Conservation (phyloP, 441 rosid species). For the Erodium trifolium region DNA sequence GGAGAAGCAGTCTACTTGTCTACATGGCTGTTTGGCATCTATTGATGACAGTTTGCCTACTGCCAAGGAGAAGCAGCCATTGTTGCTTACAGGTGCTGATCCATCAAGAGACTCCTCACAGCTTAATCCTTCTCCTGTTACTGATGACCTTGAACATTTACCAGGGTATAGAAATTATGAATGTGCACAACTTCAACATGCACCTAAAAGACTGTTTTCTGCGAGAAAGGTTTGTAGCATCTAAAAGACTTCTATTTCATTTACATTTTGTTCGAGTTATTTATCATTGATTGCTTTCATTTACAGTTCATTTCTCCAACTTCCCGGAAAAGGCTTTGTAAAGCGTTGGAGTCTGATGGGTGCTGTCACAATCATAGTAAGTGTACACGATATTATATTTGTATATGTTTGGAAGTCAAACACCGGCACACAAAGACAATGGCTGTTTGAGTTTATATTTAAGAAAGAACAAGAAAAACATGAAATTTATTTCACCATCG, state of each 20-base stretch:
- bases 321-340: conserved; percentile 57
- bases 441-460: background rate
- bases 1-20: conserved; percentile 21
- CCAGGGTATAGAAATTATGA: conserved; percentile 20
- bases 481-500: no score
- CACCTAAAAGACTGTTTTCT: conserved; percentile 51
- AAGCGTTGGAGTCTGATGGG: conserved; percentile 47
- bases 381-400: conserved; percentile 19
- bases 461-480: background rate
- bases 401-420: background rate
- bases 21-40: conserved; percentile 20
- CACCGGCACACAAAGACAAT: background rate
- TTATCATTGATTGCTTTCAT: conserved; percentile 16
- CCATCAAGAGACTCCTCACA: conserved; percentile 19
- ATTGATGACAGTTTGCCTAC: conserved; percentile 19
- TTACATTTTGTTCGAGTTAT: conserved; percentile 9
- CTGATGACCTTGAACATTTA: conserved; percentile 21
- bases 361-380: conserved; percentile 46
- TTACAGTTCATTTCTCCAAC: conserved; percentile 75
- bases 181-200: conserved; percentile 27
- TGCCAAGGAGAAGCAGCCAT: conserved; percentile 20
- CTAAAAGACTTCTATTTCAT: conserved; percentile 12
- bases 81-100: conserved; percentile 15
- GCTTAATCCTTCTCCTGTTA: conserved; percentile 15
- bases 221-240: conserved; percentile 52